Evolutionary conservation across 352 stramenopile species (phyloP), one percentile per base, ranked within the genome.

Genomic region (Globisporangium nunn): DNA sequence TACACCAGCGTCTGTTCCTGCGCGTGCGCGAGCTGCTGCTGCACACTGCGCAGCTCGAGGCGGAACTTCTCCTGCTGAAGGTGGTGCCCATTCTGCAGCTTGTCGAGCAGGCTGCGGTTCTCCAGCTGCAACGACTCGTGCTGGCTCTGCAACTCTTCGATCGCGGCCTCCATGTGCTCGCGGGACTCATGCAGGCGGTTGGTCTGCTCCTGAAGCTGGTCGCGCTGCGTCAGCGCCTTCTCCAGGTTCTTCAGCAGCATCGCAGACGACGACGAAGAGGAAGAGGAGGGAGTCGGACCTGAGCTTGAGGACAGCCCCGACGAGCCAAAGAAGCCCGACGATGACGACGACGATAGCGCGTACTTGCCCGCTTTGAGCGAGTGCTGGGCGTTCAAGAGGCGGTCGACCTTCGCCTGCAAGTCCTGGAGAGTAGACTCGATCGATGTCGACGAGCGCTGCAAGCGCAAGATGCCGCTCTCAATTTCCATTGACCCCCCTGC

Each of bases 371-470:
- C 17, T 56, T 81, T 88, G 12, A 75, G 61, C 28, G 70, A 77
- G 46, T 60, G 65, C 46, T 88, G 78, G 39, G 68, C 62, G 52
- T 86, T 87, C 40, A 92, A 49, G 0, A 93, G 63, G 3, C 83
- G 77, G 60, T 91, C 83, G 65, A 93, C 76, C 63, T 93, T 93
- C n/a, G 77, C 73, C 18, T 93, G 78, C 1, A 93, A 45, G 37
- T 91, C 83, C 18, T 87, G 72, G 5, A 93, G 55, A 6, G 74
- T 78, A 0, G 78, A 85, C 55, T 93, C 83, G 39, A 93, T 85
- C 33, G 83, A 81, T n/a, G 79, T 84, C 0, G 83, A 90, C 28
- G 83, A 88, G 0, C 83, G 74, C 54, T 90, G 78, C 31, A 93
- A 58, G n/a, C 81, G 68, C 56, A 85, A 61, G 30, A 93, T 74